A percentile compares a stretch with the other conserved stretches of the same genome.
phyloP scores from a whole-genome alignment of 108 stramenopile species.

The Cyclotella atomus region DNA sequence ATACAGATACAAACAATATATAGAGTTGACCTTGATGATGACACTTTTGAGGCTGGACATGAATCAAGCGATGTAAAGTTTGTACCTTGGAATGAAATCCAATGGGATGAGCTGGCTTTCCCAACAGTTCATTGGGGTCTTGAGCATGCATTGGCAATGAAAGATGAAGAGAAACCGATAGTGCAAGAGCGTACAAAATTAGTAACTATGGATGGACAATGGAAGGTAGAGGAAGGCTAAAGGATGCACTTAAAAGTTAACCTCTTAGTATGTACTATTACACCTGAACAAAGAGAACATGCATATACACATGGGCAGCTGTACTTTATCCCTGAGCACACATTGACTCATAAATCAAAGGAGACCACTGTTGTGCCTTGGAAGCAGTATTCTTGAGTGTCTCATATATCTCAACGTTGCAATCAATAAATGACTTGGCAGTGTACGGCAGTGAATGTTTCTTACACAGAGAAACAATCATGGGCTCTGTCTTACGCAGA shows the following conservation, averaged over 20 bases:
- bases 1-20: slow-evolving; percentile 49
- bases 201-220: slow-evolving; percentile 31
- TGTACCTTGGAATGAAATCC: slow-evolving; percentile 43
- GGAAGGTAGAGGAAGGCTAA: slow-evolving; percentile 35
- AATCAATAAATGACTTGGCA: slow-evolving; percentile 61
- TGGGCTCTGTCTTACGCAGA: slow-evolving; percentile 65
- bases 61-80: slow-evolving; percentile 53
- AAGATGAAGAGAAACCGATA: slow-evolving; percentile 25
- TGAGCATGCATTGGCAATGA: slow-evolving; percentile 30
- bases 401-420: slow-evolving; percentile 52
- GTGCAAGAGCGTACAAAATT: slow-evolving; percentile 46
- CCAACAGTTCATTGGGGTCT: slow-evolving; percentile 43
- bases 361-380: slow-evolving; percentile 41
- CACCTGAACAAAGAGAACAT: neutral
- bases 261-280: neutral
- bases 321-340: slow-evolving; percentile 48
- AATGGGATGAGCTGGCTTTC: slow-evolving; percentile 47
- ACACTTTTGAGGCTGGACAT: slow-evolving; percentile 34
- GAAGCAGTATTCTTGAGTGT: slow-evolving; percentile 32
- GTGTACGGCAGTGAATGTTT: slow-evolving; percentile 78
- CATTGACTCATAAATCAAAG: slow-evolving; percentile 56
- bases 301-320: neutral
- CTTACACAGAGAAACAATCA: slow-evolving; percentile 73
- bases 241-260: too few species aligned
- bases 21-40: slow-evolving; percentile 39